Evolutionary conservation across 2,329 filamentous ascomycete species (phyloP), one percentile per base, ranked within the genome.

Genomic region (Colletotrichum euphorbiae): DNA sequence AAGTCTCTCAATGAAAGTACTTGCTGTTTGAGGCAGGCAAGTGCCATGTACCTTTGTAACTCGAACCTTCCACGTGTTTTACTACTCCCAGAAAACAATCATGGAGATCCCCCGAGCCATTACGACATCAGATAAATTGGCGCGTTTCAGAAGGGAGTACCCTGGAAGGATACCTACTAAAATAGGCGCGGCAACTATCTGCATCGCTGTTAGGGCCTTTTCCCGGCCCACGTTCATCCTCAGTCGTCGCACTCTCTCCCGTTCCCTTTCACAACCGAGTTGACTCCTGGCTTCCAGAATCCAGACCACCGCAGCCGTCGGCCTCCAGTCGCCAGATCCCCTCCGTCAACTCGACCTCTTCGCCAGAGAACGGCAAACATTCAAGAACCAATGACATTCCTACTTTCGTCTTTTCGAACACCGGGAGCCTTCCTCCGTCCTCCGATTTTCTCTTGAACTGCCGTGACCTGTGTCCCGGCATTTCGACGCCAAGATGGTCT

Each of bases 41-140:
- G 36, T 38, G 42, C 42, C 17, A 17, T 45, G 42, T 45, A 45
- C 42, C 42, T 45, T 19, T 45, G 42, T 45, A 45, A 6, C 15
- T 45, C 17, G n/a, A 19, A 45, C 43, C 45, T 51, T 60, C 43
- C 57, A 60, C 57, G 45, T 60, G 45, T 51, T 56, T 56, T 42
- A 17, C 17, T 5, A n/a, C n/a, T 51, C 24, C 33, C 21, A 45
- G 28, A 31, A 36, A 51, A 57, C 21, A 54, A 36, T 42, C 52
- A 54, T 65, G 54, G 65, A 59, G 52, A 65, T 59, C 54, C 65
- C 65, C 50, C 15, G 54, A 24, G n/a, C 65, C 54, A 68, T 56
- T 54, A 60, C 66, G 54, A 65, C 66, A 57, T 69, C 67, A 69
- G 67, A 67, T 67, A 46, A 57, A 62, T 69, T 69, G 57, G 62